Evolutionary conservation across 2,329 filamentous ascomycete genomes (phyloP).

Genomic region (Claviceps pusilla): DNA sequence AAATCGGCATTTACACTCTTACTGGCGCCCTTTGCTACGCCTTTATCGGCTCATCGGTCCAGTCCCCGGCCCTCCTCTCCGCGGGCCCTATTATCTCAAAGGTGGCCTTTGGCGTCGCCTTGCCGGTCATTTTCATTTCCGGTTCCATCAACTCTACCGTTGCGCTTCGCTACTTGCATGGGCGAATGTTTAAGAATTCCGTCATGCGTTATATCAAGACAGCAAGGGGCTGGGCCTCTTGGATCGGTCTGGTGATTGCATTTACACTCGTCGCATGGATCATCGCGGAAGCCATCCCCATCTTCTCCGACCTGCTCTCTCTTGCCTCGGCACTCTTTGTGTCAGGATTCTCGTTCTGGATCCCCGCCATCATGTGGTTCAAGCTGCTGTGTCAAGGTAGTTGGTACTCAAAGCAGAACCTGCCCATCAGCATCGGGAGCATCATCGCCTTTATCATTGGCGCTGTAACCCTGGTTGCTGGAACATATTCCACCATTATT

Average conservation of each 20-base stretch:
- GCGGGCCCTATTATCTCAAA: constrained; percentile 45
- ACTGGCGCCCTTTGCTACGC: constrained; percentile 54
- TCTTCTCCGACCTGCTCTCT: constrained; percentile 52
- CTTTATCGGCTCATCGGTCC: constrained; percentile 47
- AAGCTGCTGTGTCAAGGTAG: constrained; percentile 19
- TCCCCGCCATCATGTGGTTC: constrained; percentile 27
- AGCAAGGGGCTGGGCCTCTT: constrained; percentile 32
- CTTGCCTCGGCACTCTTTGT: constrained; percentile 34
- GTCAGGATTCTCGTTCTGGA: constrained; percentile 23
- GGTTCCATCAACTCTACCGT: constrained; percentile 51
- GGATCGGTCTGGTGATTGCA: constrained; percentile 40
- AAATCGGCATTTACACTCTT: constrained; percentile 51
- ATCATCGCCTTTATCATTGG: constrained; percentile 12
- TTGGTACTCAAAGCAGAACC: constrained; percentile 13
- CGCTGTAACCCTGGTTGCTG: constrained; percentile 12
- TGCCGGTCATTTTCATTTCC: constrained; percentile 60
- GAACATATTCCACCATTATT: constrained; percentile 13
- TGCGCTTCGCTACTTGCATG: constrained; percentile 28
- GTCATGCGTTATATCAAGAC: constrained; percentile 33
- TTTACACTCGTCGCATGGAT: constrained; percentile 52
- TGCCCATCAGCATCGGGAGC: constrained; percentile 6
- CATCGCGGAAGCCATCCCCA: constrained; percentile 56
- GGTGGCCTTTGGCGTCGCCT: constrained; percentile 53
- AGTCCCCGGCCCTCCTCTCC: constrained; percentile 53
- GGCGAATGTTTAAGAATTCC: constrained; percentile 27